These are phyloP conservation scores for Smallanthus sonchifolius DNA, from an alignment of 129 eudicot genomes.

Conservation along the genomic window DNA sequence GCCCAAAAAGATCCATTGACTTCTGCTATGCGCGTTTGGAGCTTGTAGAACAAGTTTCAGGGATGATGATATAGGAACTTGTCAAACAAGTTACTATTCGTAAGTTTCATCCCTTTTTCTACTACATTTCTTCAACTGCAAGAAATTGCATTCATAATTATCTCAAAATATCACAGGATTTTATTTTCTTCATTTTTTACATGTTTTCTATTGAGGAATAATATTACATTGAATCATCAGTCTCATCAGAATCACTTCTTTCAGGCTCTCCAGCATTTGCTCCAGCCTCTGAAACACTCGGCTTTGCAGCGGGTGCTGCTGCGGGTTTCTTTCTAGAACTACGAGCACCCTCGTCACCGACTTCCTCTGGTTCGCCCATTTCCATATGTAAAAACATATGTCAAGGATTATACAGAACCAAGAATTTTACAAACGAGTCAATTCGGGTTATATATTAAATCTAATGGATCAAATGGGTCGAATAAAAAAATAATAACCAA, in stretches of 20 bases:
- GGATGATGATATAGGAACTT: slow-evolving; percentile 12
- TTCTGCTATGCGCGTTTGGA: background rate
- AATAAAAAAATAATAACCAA: background rate
- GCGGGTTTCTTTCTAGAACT: slow-evolving; percentile 46
- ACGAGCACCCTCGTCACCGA: slow-evolving; percentile 45
- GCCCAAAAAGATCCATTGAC: slow-evolving; percentile 6
- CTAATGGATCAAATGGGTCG: background rate
- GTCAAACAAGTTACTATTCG: slow-evolving; percentile 23
- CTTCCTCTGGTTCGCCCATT: slow-evolving; percentile 55
- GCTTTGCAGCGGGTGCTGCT: slow-evolving; percentile 43
- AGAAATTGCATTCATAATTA: background rate
- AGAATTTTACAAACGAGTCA: background rate
- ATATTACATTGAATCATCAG: slow-evolving; percentile 69
- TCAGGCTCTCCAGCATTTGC: slow-evolving; percentile 57
- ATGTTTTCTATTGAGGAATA: background rate
- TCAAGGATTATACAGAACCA: slow-evolving; percentile 44
- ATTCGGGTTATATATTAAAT: background rate
- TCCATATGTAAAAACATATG: slow-evolving; percentile 44
- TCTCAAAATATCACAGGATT: background rate
- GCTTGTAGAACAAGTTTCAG: slow-evolving; percentile 25
- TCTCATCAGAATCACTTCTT: slow-evolving; percentile 74
- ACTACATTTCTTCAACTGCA: background rate
- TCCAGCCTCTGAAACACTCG: slow-evolving; percentile 51
- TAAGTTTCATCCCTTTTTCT: background rate
- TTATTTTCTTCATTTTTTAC: background rate